Evolutionary conservation across 129 eudicot species (phyloP), one percentile per base, ranked within the genome.

Genomic region (carrot (Daucus carota)): DNA sequence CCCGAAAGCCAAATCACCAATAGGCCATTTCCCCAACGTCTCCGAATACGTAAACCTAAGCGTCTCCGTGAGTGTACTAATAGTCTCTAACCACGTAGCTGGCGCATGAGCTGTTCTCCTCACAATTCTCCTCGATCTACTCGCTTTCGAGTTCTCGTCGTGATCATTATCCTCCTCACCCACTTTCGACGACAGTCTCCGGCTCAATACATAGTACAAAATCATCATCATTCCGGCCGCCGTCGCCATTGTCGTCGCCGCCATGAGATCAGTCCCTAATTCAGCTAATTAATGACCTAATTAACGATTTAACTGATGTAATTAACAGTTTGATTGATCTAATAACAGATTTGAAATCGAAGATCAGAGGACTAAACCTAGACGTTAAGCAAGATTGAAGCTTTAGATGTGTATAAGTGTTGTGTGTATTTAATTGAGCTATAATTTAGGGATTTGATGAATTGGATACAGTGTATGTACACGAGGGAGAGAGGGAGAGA

Each of bases 91-190:
- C 97, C 97, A 95, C 74, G 97, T 95, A 24, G 94, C 97, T 29
- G 99, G 99, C 52, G 99, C 99, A 70, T 95, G 99, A 76, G 94
- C 99, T 44, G 99, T 93, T 80, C 99, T 74, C 78, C 98, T 81
- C 43, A 90, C 83, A 76, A 94, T 75, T 81, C 85, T 87, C 88
- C 89, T 80, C 84, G 96, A 89, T 83, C 91, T 84, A 75, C 87
- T 92, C 60, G 91, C 80, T 73, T 81, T 86, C 84, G 88, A 82
- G 34, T 76, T 81, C 24, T 82, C 97, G 6, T 83, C 87, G 1
- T 11, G 72, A 71, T 84, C 82, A 6, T 76, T 87, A 5, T 77
- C 97, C 9, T 77, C 91, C 12, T 71, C 83, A 5, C 78, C 88
- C 0, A 54, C 81, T 71, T 73, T 78, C 76, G 80, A 73, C 54